Evolutionary conservation across 2,329 filamentous ascomycete species (phyloP), one percentile per base, ranked within the genome.

Genomic region (Fusarium incarnatum): DNA sequence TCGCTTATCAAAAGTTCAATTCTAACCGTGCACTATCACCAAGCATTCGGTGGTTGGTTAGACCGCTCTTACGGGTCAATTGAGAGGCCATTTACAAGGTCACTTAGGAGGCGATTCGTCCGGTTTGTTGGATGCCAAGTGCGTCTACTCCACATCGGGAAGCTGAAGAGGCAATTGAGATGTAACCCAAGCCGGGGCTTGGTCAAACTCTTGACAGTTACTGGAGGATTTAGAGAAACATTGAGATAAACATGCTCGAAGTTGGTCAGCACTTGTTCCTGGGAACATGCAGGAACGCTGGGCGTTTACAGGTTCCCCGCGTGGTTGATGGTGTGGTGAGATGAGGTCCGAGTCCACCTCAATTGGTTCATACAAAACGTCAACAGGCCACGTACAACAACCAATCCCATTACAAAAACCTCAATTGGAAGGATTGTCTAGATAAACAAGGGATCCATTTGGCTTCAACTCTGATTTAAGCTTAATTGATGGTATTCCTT

Each of bases 61-160:
- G 40, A 49, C 32, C 23, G 44, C 50, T 30, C 8, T 28, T 27
- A 10, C 20, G 40, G 27, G 20, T 20, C 41, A 28, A 30, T 9
- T 8, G 13, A 12, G 23, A 47, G 40, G 45, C 7, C 44, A 27
- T 60, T 56, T 8, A 4, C 12, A 22, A 22, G 37, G 48, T 5
- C 47, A 23, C 50, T 56, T 40, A 13, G 27, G 8, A 22, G n/a
- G 27, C 5, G 23, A 54, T 46, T 60, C 3, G n/a, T n/a, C n/a
- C n/a, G n/a, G n/a, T n/a, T n/a, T n/a, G n/a, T n/a, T n/a, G 10
- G 20, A 15, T 45, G 67, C 67, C 67, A 67, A 69, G 67, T 23
- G 20, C 1, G 27, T 22, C 67, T 67, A 69, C 52, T 57, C 67
- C 52, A 15, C 16, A 28, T 57, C 28, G 8, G 67, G 67, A 66